Conservation (phyloP, 2,329 filamentous ascomycete genomes). For the Fusarium pilosicola region DNA sequence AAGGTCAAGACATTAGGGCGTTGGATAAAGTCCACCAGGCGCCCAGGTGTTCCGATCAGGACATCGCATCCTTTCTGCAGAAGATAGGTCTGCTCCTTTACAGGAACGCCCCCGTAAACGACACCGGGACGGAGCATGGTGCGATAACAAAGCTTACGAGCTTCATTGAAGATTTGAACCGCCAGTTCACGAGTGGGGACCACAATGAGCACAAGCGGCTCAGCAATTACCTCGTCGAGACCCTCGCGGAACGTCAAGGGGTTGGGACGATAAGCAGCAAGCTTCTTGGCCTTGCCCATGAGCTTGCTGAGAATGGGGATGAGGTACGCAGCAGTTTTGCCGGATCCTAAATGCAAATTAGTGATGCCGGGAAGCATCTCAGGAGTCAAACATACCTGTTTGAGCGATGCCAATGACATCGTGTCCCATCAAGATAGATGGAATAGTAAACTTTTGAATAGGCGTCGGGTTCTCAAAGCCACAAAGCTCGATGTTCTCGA, state of each 20-base stretch:
- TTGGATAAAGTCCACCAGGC: constrained; percentile 84
- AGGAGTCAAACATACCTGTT: constrained; percentile 66
- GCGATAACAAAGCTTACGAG: constrained; percentile 91
- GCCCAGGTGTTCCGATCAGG: constrained; percentile 87
- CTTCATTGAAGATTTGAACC: constrained; percentile 94
- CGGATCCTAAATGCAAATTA: constrained; percentile 73
- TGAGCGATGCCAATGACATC: constrained; percentile 93
- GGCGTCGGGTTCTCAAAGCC: constrained; percentile 81
- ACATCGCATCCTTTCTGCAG: constrained; percentile 88
- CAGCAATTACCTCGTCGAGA: constrained; percentile 69
- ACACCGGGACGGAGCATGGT: constrained; percentile 94
- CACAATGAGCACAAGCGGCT: constrained; percentile 88
- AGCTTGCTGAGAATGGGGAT: constrained; percentile 89
- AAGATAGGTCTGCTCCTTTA: constrained; percentile 75
- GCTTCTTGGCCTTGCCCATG: constrained; percentile 94
- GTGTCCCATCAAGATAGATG: constrained; percentile 77
- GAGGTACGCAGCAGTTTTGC: constrained; percentile 94
- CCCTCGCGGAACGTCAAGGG: constrained; percentile 63
- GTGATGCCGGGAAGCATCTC: not conserved
- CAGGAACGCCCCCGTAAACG: constrained; percentile 83
- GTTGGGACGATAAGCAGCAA: constrained; percentile 81
- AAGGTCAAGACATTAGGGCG: constrained; percentile 75
- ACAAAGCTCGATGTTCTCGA: constrained; percentile 78
- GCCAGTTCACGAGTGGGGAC: constrained; percentile 90
- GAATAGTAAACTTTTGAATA: constrained; percentile 87